A percentile compares a stretch with the other conserved stretches of the same genome.
phyloP scores from a whole-genome alignment of 225 moss, liverwort and hornwort species.

The Antitrichia curtipendula region DNA sequence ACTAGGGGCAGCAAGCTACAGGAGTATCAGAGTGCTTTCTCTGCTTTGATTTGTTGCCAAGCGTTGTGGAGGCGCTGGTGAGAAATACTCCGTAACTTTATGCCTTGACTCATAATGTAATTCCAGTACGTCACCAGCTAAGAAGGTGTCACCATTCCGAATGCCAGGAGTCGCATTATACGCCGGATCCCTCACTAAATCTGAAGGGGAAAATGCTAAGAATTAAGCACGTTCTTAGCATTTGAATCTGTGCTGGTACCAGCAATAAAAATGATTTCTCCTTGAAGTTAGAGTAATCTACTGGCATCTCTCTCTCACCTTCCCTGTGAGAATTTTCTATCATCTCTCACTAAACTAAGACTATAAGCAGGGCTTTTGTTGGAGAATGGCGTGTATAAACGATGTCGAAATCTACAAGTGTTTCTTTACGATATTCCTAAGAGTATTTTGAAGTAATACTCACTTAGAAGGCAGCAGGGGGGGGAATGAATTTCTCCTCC shows the following conservation, averaged over 20 bases:
- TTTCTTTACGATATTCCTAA: not conserved
- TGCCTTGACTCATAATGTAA: not conserved
- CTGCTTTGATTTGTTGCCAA: not conserved
- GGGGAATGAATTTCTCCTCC: not conserved
- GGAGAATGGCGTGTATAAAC: not conserved
- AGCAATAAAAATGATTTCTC: not conserved
- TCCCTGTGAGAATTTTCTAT: not conserved
- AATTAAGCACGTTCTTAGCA: not conserved
- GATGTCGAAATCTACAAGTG: not conserved
- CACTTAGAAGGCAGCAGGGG: slow-evolving; percentile 5
- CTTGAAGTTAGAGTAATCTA: not conserved
- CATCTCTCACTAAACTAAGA: not conserved
- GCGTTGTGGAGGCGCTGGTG: not conserved
- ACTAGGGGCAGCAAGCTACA: not conserved
- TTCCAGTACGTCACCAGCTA: not conserved
- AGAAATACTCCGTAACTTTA: no score
- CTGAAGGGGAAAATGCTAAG: not conserved
- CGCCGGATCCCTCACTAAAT: not conserved
- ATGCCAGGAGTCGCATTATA: not conserved
- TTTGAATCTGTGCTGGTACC: not conserved
- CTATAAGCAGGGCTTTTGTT: not conserved
- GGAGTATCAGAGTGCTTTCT: not conserved
- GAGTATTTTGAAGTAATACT: not conserved
- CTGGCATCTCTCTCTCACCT: not conserved
- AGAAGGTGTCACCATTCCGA: not conserved